These are phyloP conservation scores for Colletotrichum tofieldiae DNA, from an alignment of 2,329 filamentous ascomycete genomes.

Conservation along the genomic window DNA sequence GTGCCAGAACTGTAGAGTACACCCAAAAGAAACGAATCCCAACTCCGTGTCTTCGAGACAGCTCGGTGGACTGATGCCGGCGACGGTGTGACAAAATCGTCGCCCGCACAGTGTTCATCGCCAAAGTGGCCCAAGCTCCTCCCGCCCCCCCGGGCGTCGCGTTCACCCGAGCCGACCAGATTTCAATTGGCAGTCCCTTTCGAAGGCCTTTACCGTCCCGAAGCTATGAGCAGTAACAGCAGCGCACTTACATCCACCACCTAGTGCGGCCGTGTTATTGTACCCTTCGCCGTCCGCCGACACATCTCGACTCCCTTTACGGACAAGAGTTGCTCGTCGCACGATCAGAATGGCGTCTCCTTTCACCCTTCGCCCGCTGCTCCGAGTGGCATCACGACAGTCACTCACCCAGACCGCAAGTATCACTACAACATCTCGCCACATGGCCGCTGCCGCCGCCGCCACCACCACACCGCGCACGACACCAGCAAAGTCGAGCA, in stretches of 20 bases:
- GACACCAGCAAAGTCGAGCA: background rate
- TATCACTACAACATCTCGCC: conserved; percentile 7
- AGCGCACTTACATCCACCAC: background rate
- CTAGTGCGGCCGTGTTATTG: background rate
- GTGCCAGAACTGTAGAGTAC: conserved; percentile 18
- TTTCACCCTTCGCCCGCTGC: conserved; percentile 35
- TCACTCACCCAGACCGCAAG: conserved; percentile 8
- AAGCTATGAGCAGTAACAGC: background rate
- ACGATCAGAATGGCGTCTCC: conserved; percentile 39
- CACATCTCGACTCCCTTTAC: no score
- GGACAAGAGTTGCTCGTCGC: no score
- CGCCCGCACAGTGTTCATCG: conserved; percentile 21
- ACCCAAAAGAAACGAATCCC: background rate
- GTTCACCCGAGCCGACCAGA: conserved; percentile 37
- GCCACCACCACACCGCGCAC: background rate
- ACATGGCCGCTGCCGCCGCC: conserved; percentile 7
- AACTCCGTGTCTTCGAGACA: background rate
- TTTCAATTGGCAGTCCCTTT: conserved; percentile 38
- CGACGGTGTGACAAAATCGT: background rate
- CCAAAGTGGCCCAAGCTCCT: conserved; percentile 35
- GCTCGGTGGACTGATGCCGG: conserved; percentile 13
- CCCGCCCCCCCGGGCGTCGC: conserved; percentile 11
- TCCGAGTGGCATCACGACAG: conserved; percentile 17
- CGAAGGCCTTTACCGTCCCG: conserved; percentile 19
- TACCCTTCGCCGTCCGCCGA: background rate